phyloP scores from a whole-genome alignment of 768 basidiomycete genomes.

The Leccinum fibrillosum region DNA sequence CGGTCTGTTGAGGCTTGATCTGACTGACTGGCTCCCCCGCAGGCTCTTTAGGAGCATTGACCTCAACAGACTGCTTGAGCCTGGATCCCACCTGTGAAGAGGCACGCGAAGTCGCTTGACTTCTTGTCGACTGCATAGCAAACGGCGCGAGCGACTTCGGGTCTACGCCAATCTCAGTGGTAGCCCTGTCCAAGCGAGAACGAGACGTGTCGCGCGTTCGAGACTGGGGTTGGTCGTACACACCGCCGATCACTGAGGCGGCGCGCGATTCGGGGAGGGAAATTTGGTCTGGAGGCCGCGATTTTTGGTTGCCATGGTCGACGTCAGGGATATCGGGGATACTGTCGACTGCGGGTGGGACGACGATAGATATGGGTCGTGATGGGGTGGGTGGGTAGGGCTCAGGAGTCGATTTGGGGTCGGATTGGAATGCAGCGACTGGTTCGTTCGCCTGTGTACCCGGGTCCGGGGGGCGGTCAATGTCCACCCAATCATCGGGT shows the following conservation, averaged over 20 bases:
- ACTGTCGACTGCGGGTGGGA: slow-evolving; percentile 6
- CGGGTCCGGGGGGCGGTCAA: slow-evolving; percentile 8
- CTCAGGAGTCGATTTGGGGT: slow-evolving; percentile 5
- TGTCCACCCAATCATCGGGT: slow-evolving; percentile 32
- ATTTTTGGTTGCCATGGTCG: slow-evolving; percentile 1
- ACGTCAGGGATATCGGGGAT: slow-evolving; percentile 20
- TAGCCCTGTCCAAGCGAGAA: slow-evolving; percentile 15
- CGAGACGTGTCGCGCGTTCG: slow-evolving; percentile 14
- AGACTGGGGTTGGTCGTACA: slow-evolving; percentile 22
- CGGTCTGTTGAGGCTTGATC: not conserved
- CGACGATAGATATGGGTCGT: slow-evolving; percentile 13
- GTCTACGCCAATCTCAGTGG: slow-evolving; percentile 24
- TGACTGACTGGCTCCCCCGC: not conserved
- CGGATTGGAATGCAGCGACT: not conserved
- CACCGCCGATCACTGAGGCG: slow-evolving; percentile 28
- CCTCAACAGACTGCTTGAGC: not conserved
- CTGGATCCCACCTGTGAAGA: slow-evolving; percentile 5
- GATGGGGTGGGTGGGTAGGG: slow-evolving; percentile 2
- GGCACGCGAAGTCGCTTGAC: slow-evolving; percentile 4
- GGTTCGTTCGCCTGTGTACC: slow-evolving; percentile 8
- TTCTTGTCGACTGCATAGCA: slow-evolving; percentile 2
- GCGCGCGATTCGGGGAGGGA: slow-evolving; percentile 30
- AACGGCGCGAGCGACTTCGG: slow-evolving; percentile 3
- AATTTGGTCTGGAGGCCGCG: slow-evolving; percentile 18
- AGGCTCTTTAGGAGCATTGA: slow-evolving; percentile 1